Percentiles rank a stretch among this genome's conserved stretches.
Evolutionary conservation across 225 moss, liverwort and hornwort species (phyloP).

Genomic region (Takakia lepidozioides): DNA sequence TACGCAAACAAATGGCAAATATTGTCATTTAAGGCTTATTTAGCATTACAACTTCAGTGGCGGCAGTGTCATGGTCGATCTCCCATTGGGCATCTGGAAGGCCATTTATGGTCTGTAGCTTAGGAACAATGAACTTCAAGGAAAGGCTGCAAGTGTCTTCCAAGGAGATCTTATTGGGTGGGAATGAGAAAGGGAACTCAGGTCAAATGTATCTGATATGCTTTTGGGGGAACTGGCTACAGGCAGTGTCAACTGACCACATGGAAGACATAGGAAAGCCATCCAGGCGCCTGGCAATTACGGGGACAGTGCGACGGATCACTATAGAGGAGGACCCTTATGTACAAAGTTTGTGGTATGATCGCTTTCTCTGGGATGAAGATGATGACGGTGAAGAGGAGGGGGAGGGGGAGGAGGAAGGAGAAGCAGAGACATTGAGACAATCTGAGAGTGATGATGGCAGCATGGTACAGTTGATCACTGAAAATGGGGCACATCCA

Average conservation of each 20-base stretch:
- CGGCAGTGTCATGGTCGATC: no score
- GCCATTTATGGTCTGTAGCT: no score
- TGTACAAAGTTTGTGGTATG: slow-evolving; percentile 91
- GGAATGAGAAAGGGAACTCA: no score
- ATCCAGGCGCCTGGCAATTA: slow-evolving; percentile 69
- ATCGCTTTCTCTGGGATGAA: slow-evolving; percentile 72
- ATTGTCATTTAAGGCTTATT: no score
- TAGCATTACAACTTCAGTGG: no score
- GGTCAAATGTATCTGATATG: no score
- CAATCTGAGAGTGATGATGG: slow-evolving; percentile 20
- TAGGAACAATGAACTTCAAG: no score
- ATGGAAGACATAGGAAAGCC: slow-evolving; percentile 76
- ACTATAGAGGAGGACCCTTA: slow-evolving; percentile 90
- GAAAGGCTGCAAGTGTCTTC: no score
- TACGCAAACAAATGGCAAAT: no score
- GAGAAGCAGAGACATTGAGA: slow-evolving; percentile 18
- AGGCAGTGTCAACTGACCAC: slow-evolving; percentile 75
- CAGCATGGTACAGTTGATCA: slow-evolving; percentile 27
- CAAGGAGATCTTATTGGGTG: no score
- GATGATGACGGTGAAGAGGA: slow-evolving; percentile 50
- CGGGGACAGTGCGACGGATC: slow-evolving; percentile 72
- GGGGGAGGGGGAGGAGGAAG: slow-evolving; percentile 27
- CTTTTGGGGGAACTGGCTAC: no score
- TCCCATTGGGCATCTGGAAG: no score
- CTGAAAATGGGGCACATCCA: slow-evolving; percentile 36